Evolutionary conservation across 495 filamentous ascomycete genomes (phyloP).

Genomic region (Aspergillus haitiensis): DNA sequence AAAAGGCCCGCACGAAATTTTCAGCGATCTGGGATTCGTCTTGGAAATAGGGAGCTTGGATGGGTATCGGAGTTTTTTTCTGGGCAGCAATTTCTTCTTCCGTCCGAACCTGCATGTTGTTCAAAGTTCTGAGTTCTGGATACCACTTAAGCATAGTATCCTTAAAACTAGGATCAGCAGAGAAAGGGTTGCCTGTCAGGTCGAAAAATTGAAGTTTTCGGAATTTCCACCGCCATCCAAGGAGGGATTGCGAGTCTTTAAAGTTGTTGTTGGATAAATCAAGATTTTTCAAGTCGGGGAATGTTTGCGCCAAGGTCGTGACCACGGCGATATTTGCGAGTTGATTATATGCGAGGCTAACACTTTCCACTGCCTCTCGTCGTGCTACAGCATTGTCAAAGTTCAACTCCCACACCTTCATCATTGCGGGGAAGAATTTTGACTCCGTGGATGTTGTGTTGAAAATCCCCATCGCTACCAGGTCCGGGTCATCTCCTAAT

Average conservation of each 20-base stretch:
- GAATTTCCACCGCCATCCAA: constrained; percentile 75
- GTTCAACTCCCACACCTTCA: constrained; percentile 72
- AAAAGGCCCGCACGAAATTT: constrained; percentile 73
- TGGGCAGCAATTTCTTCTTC: constrained; percentile 60
- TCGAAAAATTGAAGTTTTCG: constrained; percentile 74
- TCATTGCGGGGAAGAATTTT: constrained; percentile 87
- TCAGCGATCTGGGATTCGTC: constrained; percentile 75
- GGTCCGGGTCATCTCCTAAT: constrained; percentile 64
- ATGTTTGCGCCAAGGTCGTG: constrained; percentile 66
- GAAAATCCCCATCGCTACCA: constrained; percentile 75
- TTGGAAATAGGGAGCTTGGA: constrained; percentile 66
- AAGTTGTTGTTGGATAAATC: constrained; percentile 82
- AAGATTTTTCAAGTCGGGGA: constrained; percentile 80
- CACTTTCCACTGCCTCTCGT: constrained; percentile 69
- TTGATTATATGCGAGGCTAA: constrained; percentile 75
- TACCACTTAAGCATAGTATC: constrained; percentile 78
- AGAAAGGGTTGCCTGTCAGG: constrained; percentile 72
- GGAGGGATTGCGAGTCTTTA: constrained; percentile 54
- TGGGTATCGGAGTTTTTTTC: constrained; percentile 64
- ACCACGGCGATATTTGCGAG: constrained; percentile 69
- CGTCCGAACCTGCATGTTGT: constrained; percentile 68
- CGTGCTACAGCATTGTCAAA: constrained; percentile 67
- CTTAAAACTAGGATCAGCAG: constrained; percentile 59
- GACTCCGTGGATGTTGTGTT: constrained; percentile 64
- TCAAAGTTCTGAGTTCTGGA: constrained; percentile 70